phyloP scores from a whole-genome alignment of 1,284 basidiomycete genomes.

The Spongiforma sp. region DNA sequence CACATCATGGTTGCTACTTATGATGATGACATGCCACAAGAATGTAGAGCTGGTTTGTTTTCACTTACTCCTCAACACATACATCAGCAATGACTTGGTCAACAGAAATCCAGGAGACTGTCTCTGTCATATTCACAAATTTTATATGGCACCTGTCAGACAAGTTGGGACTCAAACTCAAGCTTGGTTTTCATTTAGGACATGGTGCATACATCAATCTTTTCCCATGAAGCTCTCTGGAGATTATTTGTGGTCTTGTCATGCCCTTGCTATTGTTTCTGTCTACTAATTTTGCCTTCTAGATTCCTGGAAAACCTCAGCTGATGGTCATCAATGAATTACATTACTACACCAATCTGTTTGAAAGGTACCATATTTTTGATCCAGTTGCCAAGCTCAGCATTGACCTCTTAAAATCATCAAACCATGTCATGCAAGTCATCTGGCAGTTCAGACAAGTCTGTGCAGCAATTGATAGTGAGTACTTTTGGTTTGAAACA shows the following conservation, averaged over 20 bases:
- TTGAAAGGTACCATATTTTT: slow-evolving; percentile 62
- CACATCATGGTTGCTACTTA: slow-evolving; percentile 79
- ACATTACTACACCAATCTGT: slow-evolving; percentile 77
- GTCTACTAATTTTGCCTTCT: slow-evolving; percentile 5
- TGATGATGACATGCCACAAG: slow-evolving; percentile 87
- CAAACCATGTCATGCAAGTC: slow-evolving; percentile 81
- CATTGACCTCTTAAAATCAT: slow-evolving; percentile 10
- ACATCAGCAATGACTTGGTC: background rate
- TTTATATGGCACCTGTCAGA: slow-evolving; percentile 52
- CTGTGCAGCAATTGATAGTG: slow-evolving; percentile 86
- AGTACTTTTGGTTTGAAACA: slow-evolving; percentile 30
- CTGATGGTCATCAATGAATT: slow-evolving; percentile 87
- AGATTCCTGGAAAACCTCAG: slow-evolving; percentile 78
- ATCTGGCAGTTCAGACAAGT: slow-evolving; percentile 79
- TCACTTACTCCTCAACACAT: background rate
- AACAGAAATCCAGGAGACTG: slow-evolving; percentile 65
- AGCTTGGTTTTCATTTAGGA: slow-evolving; percentile 57
- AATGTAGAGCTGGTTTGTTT: slow-evolving; percentile 57
- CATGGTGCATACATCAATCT: slow-evolving; percentile 85
- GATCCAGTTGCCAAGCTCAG: too few relatives aligned
- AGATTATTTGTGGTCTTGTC: slow-evolving; percentile 53
- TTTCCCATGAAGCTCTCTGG: slow-evolving; percentile 88
- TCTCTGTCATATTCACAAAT: slow-evolving; percentile 79
- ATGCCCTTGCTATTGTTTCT: background rate
- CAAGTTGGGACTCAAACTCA: background rate